phyloP scores from a whole-genome alignment of 2,329 filamentous ascomycete genomes.

The Trichoderma guizhouense region DNA sequence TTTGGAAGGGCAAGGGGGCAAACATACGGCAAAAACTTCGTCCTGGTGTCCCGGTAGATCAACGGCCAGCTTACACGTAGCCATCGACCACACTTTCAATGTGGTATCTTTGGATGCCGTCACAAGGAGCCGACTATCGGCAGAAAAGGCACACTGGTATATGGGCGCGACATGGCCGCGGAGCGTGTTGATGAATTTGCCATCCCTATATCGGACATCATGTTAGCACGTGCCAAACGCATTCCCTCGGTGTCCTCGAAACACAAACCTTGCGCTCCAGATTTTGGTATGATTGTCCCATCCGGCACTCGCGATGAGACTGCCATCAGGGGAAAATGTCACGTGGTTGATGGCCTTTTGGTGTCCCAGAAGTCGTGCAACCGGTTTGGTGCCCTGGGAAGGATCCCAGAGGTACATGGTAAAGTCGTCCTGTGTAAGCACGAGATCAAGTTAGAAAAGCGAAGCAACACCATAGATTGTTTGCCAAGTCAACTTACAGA shows the following conservation, averaged over 20 bases:
- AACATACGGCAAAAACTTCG: constrained; percentile 72
- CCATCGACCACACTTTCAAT: constrained; percentile 90
- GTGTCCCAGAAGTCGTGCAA: constrained; percentile 87
- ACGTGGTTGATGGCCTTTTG: constrained; percentile 97
- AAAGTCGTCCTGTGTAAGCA: constrained; percentile 65
- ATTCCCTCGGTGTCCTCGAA: neutral
- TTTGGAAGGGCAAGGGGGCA: neutral
- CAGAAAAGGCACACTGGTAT: constrained; percentile 88
- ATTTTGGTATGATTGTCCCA: constrained; percentile 96
- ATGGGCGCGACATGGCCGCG: constrained; percentile 86
- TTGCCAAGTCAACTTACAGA: constrained; percentile 40
- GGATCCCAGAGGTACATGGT: constrained; percentile 97
- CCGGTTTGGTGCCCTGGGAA: constrained; percentile 70
- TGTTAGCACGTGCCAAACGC: constrained; percentile 19
- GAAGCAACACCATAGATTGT: neutral
- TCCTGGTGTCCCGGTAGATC: constrained; percentile 90
- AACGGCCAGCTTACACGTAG: constrained; percentile 71
- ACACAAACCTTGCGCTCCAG: constrained; percentile 69
- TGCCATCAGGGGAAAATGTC: constrained; percentile 86
- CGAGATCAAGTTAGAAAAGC: neutral
- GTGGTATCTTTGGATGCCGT: constrained; percentile 90
- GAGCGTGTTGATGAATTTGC: constrained; percentile 80
- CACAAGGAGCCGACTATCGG: constrained; percentile 84
- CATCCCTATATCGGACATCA: constrained; percentile 43
- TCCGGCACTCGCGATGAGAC: constrained; percentile 78